Evolutionary conservation across 108 stramenopile species (phyloP), one percentile per base, ranked within the genome.

Genomic region (Nitzschia palea): DNA sequence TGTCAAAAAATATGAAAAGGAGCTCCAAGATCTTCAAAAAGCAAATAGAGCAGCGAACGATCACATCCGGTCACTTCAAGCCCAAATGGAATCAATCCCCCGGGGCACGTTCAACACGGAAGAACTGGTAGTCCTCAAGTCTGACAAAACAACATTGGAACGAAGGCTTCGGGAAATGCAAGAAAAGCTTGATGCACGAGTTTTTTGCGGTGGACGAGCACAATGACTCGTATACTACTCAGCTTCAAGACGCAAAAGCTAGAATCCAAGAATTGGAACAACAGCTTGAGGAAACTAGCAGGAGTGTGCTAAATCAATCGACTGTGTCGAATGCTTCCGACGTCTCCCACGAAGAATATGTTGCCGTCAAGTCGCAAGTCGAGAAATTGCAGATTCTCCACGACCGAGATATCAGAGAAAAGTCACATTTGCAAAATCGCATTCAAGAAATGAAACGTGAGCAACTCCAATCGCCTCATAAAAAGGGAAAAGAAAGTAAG

Each of bases 301-400:
- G 5, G 6, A 22, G 20, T 6, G 18, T 23, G 1, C 14, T n/a
- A n/a, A n/a, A n/a, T n/a, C n/a, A n/a, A n/a, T n/a, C 51, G 1
- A 52, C 23, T 56, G 55, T n/a, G 17, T 56, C 55, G 10, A n/a
- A 18, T 14, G 17, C 26, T 3, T 17, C 30, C 33, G 55, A 56
- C 30, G 55, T 35, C 1, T 56, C 55, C 2, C 55, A 56, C 27
- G 59, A 59, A 37, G 68, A 70, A 60, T 33, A 60, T 12, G 32
- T 47, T 25, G 34, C 50, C 3, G 56, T 58, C 43, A 70, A 60
- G 25, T 17, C 57, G 34, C 58, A 59, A 43, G 50, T 43, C 23
- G 68, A 70, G 27, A 59, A 42, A 27, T 37, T 70, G 48, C 56
- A 44, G 17, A 32, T 27, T 17, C 68, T 70, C 32, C 57, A 58